A percentile compares a stretch with the other conserved stretches of the same genome.
Evolutionary conservation across 768 basidiomycete species (phyloP).

Genomic region (Rhizopogon vesiculosus): DNA sequence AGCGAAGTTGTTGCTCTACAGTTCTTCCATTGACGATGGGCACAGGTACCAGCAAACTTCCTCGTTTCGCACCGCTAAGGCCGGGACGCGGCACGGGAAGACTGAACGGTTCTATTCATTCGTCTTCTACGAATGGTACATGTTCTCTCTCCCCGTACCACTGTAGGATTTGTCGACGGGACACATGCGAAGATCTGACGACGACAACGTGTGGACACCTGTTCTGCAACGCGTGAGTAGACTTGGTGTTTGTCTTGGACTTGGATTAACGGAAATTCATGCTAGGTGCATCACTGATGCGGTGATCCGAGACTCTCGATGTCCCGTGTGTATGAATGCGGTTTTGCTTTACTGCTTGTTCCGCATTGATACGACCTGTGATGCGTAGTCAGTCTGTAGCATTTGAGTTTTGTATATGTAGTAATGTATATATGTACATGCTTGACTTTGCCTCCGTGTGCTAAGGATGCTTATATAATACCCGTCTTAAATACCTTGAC

Average conservation of each 20-base stretch:
- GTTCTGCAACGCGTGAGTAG: conserved; percentile 50
- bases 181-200: conserved; percentile 49
- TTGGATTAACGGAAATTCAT: not conserved
- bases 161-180: conserved; percentile 45
- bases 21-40: not conserved
- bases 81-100: conserved; percentile 8
- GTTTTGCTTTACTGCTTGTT: conserved; percentile 54
- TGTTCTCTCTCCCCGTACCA: conserved; percentile 26
- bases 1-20: not conserved
- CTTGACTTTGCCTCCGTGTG: too few species aligned
- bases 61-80: conserved; percentile 25
- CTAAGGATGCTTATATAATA: not conserved
- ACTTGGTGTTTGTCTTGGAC: not conserved
- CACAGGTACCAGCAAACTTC: conserved; percentile 24
- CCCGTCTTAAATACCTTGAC: not conserved
- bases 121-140: not conserved
- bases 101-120: not conserved
- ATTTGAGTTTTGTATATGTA: not conserved
- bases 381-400: not conserved
- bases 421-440: too few species aligned
- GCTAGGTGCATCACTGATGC: conserved; percentile 49
- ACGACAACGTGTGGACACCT: conserved; percentile 63
- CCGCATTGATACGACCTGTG: conserved; percentile 35
- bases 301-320: conserved; percentile 41
- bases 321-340: conserved; percentile 49